A percentile compares a stretch with the other conserved stretches of the same genome.
Conservation (phyloP, 768 basidiomycete genomes). For the Boletus insuetus region DNA sequence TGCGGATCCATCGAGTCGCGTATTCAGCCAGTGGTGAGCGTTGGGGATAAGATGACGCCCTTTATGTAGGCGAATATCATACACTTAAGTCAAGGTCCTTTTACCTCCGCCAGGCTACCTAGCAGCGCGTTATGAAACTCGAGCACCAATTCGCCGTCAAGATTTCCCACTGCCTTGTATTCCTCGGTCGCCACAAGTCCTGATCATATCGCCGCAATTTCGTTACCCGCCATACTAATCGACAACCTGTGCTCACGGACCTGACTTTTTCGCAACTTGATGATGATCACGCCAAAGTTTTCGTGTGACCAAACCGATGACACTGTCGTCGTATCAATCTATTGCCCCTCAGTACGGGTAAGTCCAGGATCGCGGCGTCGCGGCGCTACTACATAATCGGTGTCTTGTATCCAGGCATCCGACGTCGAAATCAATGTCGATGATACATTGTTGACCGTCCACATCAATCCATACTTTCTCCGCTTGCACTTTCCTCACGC, state of each 20-base stretch:
- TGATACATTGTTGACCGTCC: constrained; percentile 63
- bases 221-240: no score
- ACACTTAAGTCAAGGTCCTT: not conserved
- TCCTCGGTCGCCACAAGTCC: no score
- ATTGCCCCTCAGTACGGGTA: constrained; percentile 74
- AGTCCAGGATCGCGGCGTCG: constrained; percentile 20
- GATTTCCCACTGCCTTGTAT: no score
- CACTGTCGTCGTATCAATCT: constrained; percentile 56
- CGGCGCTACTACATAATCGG: constrained; percentile 14
- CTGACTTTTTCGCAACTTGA: not conserved
- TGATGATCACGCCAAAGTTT: constrained; percentile 78
- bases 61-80: no score
- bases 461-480: constrained; percentile 84
- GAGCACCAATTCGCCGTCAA: no score
- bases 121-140: not conserved
- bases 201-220: not conserved
- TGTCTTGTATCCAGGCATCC: constrained; percentile 52
- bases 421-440: constrained; percentile 81
- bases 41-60: not conserved
- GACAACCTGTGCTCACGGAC: not conserved
- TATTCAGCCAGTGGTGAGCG: not conserved
- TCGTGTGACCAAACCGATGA: constrained; percentile 60
- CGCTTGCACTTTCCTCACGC: constrained; percentile 72
- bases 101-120: constrained; percentile 3
- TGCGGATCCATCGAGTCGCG: constrained; percentile 45